A percentile compares a stretch with the other conserved stretches of the same genome.
phyloP scores from a whole-genome alignment of 768 basidiomycete species.

The Termitomyces sp. region DNA sequence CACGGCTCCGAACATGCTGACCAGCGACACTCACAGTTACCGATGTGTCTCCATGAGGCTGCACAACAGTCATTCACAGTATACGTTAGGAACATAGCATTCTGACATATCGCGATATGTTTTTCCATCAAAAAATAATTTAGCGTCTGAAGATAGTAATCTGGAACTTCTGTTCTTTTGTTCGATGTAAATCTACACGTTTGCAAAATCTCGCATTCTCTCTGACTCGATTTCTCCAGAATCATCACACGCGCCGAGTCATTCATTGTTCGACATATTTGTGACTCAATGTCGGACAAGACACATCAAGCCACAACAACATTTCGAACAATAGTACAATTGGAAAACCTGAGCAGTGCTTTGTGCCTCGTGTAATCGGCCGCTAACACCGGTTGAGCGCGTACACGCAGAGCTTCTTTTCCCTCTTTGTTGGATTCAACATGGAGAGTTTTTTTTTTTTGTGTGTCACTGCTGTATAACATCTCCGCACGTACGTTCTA shows the following conservation, averaged over 20 bases:
- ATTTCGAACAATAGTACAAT: not conserved
- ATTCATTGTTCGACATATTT: constrained; percentile 13
- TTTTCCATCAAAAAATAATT: not conserved
- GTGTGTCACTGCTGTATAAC: constrained; percentile 1
- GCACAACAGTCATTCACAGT: not conserved
- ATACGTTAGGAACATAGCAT: constrained; percentile 2
- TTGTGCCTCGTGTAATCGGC: constrained; percentile 1
- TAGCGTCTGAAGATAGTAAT: too few relatives aligned
- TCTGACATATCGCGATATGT: not conserved
- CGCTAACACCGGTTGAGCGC: not conserved
- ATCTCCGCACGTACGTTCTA: constrained; percentile 4
- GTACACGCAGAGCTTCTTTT: not conserved
- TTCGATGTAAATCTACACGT: constrained; percentile 7
- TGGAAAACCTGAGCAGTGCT: constrained; percentile 4
- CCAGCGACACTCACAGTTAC: not conserved
- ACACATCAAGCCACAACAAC: constrained; percentile 6
- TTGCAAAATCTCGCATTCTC: not conserved
- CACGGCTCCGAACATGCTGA: not conserved
- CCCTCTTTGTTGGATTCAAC: not conserved
- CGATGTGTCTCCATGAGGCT: constrained; percentile 2
- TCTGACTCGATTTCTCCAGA: constrained; percentile 12
- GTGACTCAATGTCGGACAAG: not conserved
- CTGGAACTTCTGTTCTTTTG: constrained; percentile 5
- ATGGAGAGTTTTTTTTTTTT: not conserved
- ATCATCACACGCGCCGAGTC: constrained; percentile 10